Evolutionary conservation across 2,329 filamentous ascomycete genomes (phyloP).

Genomic region (Penicillium corylophilum): DNA sequence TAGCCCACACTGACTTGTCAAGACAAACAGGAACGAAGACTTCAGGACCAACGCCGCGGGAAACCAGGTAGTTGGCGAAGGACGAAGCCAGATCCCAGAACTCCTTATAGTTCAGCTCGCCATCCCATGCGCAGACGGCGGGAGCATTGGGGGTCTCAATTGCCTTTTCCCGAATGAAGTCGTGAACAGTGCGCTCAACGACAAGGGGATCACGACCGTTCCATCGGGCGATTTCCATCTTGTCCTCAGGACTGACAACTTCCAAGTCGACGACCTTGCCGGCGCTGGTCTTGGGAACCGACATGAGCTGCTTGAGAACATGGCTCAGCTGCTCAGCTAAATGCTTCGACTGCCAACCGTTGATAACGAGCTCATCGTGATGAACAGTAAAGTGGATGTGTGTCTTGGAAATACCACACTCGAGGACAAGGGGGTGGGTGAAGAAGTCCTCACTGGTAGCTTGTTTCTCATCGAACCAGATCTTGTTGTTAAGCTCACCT

Average conservation of each 20-base stretch:
- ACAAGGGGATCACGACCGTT: constrained; percentile 27
- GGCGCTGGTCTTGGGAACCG: constrained; percentile 20
- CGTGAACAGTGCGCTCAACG: constrained; percentile 33
- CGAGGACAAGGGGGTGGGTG: constrained; percentile 63
- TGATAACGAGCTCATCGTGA: constrained; percentile 63
- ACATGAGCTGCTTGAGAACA: constrained; percentile 36
- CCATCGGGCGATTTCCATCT: constrained; percentile 31
- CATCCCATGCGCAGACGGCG: constrained; percentile 39
- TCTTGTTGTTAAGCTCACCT: constrained; percentile 19
- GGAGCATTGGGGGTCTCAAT: constrained; percentile 27
- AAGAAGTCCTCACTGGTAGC: constrained; percentile 59
- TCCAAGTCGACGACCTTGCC: constrained; percentile 31
- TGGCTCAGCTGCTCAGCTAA: constrained; percentile 54
- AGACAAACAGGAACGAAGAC: constrained; percentile 35
- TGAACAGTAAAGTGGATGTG: constrained; percentile 61
- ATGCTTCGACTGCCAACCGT: constrained; percentile 52
- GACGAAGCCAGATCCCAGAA: constrained; percentile 30
- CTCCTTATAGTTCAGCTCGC: constrained; percentile 33
- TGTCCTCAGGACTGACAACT: constrained; percentile 35
- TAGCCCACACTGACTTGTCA: constrained; percentile 37
- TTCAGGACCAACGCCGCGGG: constrained; percentile 34
- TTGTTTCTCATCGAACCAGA: constrained; percentile 43
- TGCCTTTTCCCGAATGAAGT: constrained; percentile 31
- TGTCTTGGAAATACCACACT: constrained; percentile 58
- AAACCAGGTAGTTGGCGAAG: constrained; percentile 32